Base-by-base conservation (phyloP, 1,284 basidiomycete genomes). In the Puccinia novopanici region DNA sequence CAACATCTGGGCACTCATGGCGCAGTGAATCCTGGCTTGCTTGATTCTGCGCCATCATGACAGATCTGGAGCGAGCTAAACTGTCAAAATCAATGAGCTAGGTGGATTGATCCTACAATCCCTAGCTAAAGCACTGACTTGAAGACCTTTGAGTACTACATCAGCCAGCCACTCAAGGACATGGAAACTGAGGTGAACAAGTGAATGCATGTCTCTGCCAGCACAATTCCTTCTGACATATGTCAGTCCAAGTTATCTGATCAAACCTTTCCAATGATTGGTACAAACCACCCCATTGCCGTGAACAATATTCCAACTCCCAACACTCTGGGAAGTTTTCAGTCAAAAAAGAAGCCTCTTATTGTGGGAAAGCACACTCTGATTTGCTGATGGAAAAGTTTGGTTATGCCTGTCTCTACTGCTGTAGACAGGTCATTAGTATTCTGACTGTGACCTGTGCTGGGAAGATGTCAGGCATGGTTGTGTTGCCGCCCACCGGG, bases 371-470 rank as follows among this genome's bases (percentile, higher is more conserved):
- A 15, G 45, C 8, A 6, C 45, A 45, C 22, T 9, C 42, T 5
- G 19, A 72, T 1, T 72, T 48, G 10, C 27, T 72, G 9, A 52
- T 13, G 34, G 45, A 13, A 4, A 4, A n/a, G 10, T 54, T 6
- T 48, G 70, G 48, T 2, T 72, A 50, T 30, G 50, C 70, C 24
- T 72, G 70, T 24, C n/a, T 72, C 8, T 72, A 50, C 70, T 72
- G 70, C 45, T 27, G 3, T 17, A 54, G 17, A 30, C 22, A 12
- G 57, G 24, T 8, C 57, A 61, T 24, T 61, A 24, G 57, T 61
- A 61, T 24, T 9, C 57, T 3, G 57, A 61, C 22, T 61, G 57
- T 24, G 22, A 5, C 57, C 8, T 4, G 3, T 72, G 12, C 24
- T 72, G 70, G 70, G 27, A 50, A 4, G 42, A 72, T 54, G 70